These are phyloP conservation scores for Celoporthe dispersa DNA, from an alignment of 2,329 filamentous ascomycete species.

Conservation along the genomic window DNA sequence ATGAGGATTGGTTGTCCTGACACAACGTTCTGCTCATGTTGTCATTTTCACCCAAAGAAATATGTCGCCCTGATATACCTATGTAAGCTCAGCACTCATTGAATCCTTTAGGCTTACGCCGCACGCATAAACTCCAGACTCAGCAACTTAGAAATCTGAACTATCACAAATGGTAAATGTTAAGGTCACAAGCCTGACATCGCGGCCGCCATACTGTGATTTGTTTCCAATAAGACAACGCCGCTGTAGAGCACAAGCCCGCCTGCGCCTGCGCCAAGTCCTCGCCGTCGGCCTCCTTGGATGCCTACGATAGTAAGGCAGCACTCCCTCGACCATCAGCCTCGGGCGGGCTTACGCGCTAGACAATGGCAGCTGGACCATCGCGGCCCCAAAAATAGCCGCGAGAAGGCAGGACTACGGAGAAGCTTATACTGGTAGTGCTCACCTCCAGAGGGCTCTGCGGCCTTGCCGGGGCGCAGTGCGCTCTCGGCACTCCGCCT, in stretches of 20 bases:
- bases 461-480: conserved; percentile 15
- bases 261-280: not conserved
- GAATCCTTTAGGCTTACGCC: not conserved
- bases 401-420: not conserved
- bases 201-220: not conserved
- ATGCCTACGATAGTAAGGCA: not conserved
- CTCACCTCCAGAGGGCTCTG: not conserved
- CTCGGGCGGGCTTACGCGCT: conserved; percentile 21
- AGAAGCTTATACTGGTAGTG: not conserved
- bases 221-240: not conserved
- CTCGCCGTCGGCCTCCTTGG: not conserved
- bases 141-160: conserved; percentile 1
- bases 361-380: not conserved
- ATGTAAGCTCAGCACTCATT: not conserved
- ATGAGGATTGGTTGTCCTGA: not conserved
- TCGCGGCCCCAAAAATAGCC: conserved; percentile 9
- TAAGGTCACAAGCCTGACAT: not conserved
- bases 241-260: not conserved
- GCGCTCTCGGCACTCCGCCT: not conserved
- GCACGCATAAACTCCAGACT: not conserved
- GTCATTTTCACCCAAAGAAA: not conserved
- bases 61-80: not conserved
- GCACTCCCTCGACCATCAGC: conserved; percentile 6
- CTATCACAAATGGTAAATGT: not conserved
- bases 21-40: not conserved